Evolutionary conservation across 106 monocot genomes (phyloP), one percentile per base, ranked within the genome.

Genomic region (Dioscorea alata): DNA sequence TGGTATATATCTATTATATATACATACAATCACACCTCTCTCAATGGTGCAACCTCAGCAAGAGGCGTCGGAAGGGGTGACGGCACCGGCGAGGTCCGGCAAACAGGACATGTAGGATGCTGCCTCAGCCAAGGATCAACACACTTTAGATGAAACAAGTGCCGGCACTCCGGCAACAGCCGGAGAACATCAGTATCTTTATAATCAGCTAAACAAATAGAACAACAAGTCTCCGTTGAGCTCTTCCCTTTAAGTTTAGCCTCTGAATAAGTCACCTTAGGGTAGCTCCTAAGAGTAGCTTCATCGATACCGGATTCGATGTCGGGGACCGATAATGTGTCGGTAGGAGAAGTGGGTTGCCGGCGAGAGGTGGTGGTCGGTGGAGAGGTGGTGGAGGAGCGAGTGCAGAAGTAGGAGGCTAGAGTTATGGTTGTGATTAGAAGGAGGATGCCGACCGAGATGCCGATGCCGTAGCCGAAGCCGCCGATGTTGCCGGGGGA

Each of bases 201-300:
- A 73, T 90, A 90, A 48, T 86, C 83, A 13, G 69, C 83, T 60
- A 90, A 50, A 63, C 89, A 90, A 18, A 90, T 77, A 33, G 83
- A 73, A 63, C 90, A 86, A 66, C 80, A 82, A 12, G 81, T 61
- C 8, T 70, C 51, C 21, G 75, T 49, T 4, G 76, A 50, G 32
- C 35, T 48, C 51, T 23, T 65, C 18, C 18, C 34, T 22, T 32
- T 20, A 12, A 13, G 15, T 57, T 69, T 59, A 4, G 65, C 67
- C 23, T 77, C 72, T 1, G 79, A 71, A 74, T 86, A 83, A 17
- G 68, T 1, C 49, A 83, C 22, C 58, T 71, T 80, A 6, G 80
- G 83, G 28, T 76, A 87, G 57, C 61, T 77, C 71, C 13, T 65
- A 6, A 87, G 76, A 0, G 79, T 79, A 7, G 60, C 73, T 16